phyloP scores from a whole-genome alignment of 169 alveolate species.

The Cryptosporidium sp. region DNA sequence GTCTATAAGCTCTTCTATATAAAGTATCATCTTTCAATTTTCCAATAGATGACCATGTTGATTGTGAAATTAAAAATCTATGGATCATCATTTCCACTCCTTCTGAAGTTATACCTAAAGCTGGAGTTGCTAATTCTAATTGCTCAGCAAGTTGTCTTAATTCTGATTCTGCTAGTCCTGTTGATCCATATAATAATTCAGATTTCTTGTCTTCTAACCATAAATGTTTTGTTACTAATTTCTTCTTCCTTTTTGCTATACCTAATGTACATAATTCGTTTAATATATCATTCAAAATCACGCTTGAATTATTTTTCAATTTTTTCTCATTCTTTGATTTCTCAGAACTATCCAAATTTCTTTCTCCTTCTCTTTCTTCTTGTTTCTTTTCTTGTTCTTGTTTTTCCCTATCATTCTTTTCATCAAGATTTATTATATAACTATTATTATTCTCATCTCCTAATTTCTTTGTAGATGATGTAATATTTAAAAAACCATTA shows the following conservation, averaged over 20 bases:
- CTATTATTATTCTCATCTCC: neutral
- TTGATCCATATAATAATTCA: constrained; percentile 50
- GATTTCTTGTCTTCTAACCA: constrained; percentile 66
- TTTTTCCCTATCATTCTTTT: neutral
- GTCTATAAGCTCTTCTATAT: constrained; percentile 51
- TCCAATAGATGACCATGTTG: constrained; percentile 67
- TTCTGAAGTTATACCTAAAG: constrained; percentile 22
- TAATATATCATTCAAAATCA: constrained; percentile 42
- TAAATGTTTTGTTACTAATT: constrained; percentile 2
- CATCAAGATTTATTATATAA: neutral
- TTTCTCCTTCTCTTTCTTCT: neutral
- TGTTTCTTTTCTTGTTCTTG: neutral
- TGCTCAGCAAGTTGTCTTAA: constrained; percentile 65
- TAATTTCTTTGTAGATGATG: neutral
- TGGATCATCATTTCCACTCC: constrained; percentile 70
- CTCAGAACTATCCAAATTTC: neutral
- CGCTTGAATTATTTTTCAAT: constrained; percentile 9
- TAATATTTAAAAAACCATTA: constrained; percentile 37
- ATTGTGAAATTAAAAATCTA: constrained; percentile 43
- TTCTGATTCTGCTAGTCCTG: constrained; percentile 58
- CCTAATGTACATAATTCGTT: constrained; percentile 54
- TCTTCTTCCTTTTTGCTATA: neutral
- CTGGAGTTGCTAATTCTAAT: constrained; percentile 56
- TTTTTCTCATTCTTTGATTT: neutral
- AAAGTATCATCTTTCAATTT: constrained; percentile 59